These are phyloP conservation scores for Mucor lusitanicus DNA, from an alignment of 371 early-diverging fungal genomes.

Conservation along the genomic window DNA sequence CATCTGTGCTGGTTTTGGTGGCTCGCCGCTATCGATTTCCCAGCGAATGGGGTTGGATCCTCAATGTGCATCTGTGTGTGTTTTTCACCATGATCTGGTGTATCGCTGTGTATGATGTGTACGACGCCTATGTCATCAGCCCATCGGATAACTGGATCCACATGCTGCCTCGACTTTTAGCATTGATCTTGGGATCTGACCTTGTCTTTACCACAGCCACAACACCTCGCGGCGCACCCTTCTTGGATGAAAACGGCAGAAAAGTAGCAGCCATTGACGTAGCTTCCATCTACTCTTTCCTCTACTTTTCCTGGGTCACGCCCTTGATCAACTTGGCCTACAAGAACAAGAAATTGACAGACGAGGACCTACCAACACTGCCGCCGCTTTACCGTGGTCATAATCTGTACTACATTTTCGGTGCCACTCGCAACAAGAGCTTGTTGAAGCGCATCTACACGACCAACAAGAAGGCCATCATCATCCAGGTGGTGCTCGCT, in stretches of 20 bases:
- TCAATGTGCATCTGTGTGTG: slow-evolving; percentile 43
- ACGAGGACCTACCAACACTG: slow-evolving; percentile 39
- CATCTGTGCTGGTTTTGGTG: slow-evolving; percentile 23
- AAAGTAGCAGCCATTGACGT: slow-evolving; percentile 21
- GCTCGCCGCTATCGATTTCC: slow-evolving; percentile 27
- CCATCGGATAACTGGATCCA: slow-evolving; percentile 6
- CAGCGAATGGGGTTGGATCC: slow-evolving; percentile 34
- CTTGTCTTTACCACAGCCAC: slow-evolving; percentile 35
- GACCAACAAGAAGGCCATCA: slow-evolving; percentile 30
- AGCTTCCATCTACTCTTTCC: slow-evolving; percentile 30
- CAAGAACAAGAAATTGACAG: slow-evolving; percentile 28
- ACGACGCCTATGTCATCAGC: slow-evolving; percentile 1
- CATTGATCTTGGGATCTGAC: slow-evolving; percentile 26
- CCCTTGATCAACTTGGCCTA: slow-evolving; percentile 37
- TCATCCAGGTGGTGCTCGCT: slow-evolving; percentile 33
- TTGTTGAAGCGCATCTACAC: slow-evolving; percentile 31
- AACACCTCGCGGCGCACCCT: slow-evolving; percentile 30
- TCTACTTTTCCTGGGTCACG: slow-evolving; percentile 29
- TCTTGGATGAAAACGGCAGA: slow-evolving; percentile 36
- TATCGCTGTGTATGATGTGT: slow-evolving; percentile 15
- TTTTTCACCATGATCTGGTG: slow-evolving; percentile 24
- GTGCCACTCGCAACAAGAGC: slow-evolving; percentile 19
- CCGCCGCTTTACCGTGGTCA: slow-evolving; percentile 37
- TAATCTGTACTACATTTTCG: slow-evolving; percentile 37
- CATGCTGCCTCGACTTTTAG: slow-evolving; percentile 18